A percentile compares a stretch with the other conserved stretches of the same genome.
Evolutionary conservation across 148 eudicot genomes (phyloP).

Genomic region (Euryodendron excelsum): DNA sequence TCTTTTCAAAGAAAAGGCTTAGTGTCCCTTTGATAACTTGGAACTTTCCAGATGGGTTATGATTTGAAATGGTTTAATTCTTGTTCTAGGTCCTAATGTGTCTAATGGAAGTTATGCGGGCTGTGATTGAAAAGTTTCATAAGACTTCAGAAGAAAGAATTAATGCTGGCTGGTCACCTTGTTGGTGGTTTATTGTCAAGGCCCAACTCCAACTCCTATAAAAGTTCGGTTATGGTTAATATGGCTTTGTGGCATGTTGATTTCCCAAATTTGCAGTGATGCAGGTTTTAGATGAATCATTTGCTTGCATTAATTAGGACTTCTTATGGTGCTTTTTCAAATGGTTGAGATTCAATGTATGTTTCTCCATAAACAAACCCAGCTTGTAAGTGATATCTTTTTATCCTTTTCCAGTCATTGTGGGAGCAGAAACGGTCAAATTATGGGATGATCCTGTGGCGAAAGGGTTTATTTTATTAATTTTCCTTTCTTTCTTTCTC

Average conservation of each 20-base stretch:
- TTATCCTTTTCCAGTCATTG: not conserved
- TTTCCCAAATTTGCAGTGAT: not conserved
- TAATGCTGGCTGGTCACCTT: not conserved
- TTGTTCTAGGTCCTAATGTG: no score
- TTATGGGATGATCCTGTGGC: not conserved
- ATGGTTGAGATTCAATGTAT: no score
- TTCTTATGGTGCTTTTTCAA: no score
- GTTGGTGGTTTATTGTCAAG: not conserved
- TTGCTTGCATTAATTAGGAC: not conserved
- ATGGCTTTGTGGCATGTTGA: no score
- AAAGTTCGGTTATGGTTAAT: no score
- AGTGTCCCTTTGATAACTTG: no score
- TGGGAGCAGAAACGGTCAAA: not conserved
- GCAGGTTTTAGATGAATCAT: not conserved
- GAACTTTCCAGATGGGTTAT: no score
- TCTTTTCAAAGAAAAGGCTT: no score
- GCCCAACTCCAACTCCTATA: not conserved
- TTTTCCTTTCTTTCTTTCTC: no score
- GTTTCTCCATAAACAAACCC: not conserved
- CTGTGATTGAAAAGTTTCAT: not conserved
- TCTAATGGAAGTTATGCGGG: no score
- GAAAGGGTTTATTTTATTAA: not conserved
- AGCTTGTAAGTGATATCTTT: not conserved
- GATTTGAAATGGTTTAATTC: not conserved
- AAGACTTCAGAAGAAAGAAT: not conserved